Evolutionary conservation across 345 rosid species (phyloP).

Genomic region (Crucihimalaya himalaica): DNA sequence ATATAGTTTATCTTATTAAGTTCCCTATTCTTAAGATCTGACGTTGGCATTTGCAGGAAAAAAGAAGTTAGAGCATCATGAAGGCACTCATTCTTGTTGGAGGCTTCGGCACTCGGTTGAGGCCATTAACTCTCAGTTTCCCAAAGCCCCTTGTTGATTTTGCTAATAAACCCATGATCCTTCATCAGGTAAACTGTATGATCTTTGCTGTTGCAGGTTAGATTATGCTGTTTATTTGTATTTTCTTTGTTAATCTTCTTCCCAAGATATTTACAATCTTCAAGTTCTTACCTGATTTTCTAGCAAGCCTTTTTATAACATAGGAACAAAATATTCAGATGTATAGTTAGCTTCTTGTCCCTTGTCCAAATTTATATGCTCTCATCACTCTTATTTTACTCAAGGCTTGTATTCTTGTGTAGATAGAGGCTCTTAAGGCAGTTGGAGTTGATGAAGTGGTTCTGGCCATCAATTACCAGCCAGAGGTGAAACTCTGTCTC

Average conservation of each 20-base stretch:
- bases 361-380: not conserved
- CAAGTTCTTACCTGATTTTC: too few species aligned
- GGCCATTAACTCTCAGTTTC: constrained; percentile 96
- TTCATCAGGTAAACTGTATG: constrained; percentile 74
- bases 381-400: not conserved
- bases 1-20: not conserved
- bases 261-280: too few species aligned
- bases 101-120: constrained; percentile 95
- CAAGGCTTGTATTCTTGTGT: constrained; percentile 19
- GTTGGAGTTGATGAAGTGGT: constrained; percentile 96
- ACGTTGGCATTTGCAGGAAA: constrained; percentile 44
- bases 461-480: constrained; percentile 96
- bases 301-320: too few species aligned
- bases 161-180: constrained; percentile 98
- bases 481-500: constrained; percentile 59
- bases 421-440: constrained; percentile 98
- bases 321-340: too few species aligned
- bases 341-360: not conserved
- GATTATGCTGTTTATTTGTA: too few species aligned
- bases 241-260: too few species aligned
- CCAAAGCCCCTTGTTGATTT: constrained; percentile 99
- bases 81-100: constrained; percentile 99
- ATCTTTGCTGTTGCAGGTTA: not conserved
- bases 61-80: constrained; percentile 48
- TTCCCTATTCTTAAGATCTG: constrained; percentile 19